Base-by-base conservation (phyloP, 2,329 filamentous ascomycete genomes). In the Fusarium globosum region DNA sequence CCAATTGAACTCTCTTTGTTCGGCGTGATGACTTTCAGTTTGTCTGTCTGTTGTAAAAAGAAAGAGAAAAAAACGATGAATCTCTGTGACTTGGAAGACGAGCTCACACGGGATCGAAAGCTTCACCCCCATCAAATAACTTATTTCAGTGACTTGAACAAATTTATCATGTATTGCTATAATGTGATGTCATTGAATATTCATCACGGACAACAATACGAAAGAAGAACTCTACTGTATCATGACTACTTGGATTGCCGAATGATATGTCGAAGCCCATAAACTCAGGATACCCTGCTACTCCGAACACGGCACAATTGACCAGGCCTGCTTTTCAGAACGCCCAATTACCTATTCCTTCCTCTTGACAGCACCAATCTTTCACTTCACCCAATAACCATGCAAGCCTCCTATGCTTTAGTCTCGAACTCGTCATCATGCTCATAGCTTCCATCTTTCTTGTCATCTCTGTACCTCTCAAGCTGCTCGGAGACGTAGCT, bases 401-500 rank as follows among this genome's bases (percentile, higher is more conserved):
- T n/a, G 30, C 38, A 68, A 26, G 21, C 28, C 73, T 58, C 45
- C 51, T 74, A 74, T 39, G 81, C 80, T 63, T 81, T 81, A 15
- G 86, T 82, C 78, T 88, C 87, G 71, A 85, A 83, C 77, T 88
- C 87, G 42, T 88, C 86, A 16, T 81, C 84, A 16, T 81, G 76
- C 21, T 71, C 78, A 30, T 78, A 78, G 48, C 70, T 76, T 35
- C 69, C 74, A 20, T 73, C 66, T 9, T 63, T 57, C 58, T 74
- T 76, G 26, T 81, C 79, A 30, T 80, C 78, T 71, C 78, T 91
- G 78, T 96, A 91, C 64, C 91, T 87, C 81, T 92, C 88, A 65
- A 98, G 86, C 83, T 97, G 93, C 72, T 95, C 92, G 36, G 89
- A 91, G 64, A 98, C 93, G 81, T 97, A 97, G 73, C 90, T 88